A percentile compares a stretch with the other conserved stretches of the same genome.
These are phyloP conservation scores for Anastatica hierochuntica DNA, from an alignment of 345 rosid genomes.

Conservation along the genomic window DNA sequence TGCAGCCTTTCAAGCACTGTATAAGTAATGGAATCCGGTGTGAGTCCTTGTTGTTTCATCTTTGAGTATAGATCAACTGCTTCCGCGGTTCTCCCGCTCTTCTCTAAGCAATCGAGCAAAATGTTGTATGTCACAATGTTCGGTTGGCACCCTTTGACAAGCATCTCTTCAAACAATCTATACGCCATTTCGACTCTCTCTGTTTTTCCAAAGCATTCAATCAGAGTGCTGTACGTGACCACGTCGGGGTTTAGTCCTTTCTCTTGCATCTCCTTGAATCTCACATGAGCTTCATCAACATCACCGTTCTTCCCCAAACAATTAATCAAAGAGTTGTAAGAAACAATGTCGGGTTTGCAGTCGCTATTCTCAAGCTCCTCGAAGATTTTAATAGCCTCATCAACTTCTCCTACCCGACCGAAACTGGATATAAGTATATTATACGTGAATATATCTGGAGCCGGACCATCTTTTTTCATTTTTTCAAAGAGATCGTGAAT, in stretches of 20 bases:
- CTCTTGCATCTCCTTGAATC: slow-evolving; percentile 86
- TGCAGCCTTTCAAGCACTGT: slow-evolving; percentile 67
- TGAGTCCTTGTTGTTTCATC: slow-evolving; percentile 71
- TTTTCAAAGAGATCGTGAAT: slow-evolving; percentile 65
- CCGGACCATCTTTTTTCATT: slow-evolving; percentile 66
- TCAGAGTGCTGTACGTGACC: slow-evolving; percentile 78
- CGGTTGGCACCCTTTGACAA: slow-evolving; percentile 66
- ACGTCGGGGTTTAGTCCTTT: slow-evolving; percentile 82
- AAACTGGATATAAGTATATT: slow-evolving; percentile 77
- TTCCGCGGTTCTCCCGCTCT: slow-evolving; percentile 65
- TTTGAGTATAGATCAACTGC: slow-evolving; percentile 71
- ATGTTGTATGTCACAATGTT: slow-evolving; percentile 85
- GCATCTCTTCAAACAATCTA: slow-evolving; percentile 75
- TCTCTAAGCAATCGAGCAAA: slow-evolving; percentile 82
- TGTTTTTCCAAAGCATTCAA: slow-evolving; percentile 90
- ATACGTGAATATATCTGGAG: slow-evolving; percentile 68
- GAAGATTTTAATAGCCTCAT: slow-evolving; percentile 55
- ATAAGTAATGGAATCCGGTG: slow-evolving; percentile 80
- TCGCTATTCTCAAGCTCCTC: slow-evolving; percentile 77
- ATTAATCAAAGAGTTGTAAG: slow-evolving; percentile 81
- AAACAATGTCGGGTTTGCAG: slow-evolving; percentile 62
- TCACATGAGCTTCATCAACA: slow-evolving; percentile 91
- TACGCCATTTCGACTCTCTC: slow-evolving; percentile 84
- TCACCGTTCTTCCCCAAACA: slow-evolving; percentile 90
- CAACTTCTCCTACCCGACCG: slow-evolving; percentile 64